Evolutionary conservation across 192 early-diverging fungal genomes (phyloP), one percentile per base, ranked within the genome.

Genomic region (Dissophora ornata): DNA sequence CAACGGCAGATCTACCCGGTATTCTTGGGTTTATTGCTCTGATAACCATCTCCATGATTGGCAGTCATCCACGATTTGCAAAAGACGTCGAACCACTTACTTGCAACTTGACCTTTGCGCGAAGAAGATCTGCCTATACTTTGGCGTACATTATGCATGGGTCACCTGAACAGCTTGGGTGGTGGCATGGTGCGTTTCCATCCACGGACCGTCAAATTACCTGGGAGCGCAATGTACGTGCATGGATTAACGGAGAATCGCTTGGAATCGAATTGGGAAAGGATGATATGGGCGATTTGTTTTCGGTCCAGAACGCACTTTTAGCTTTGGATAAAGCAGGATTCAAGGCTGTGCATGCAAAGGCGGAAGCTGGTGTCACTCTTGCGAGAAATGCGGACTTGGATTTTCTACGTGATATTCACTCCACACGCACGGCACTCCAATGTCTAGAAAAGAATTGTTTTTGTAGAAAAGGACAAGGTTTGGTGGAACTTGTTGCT

Each of bases 71-170:
- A 55, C 53, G 53, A 55, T 55, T 55, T 55, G 53, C 53, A 33
- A 55, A 36, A 38, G 53, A 55, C 53, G 53, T 55, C 53, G 32
- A 55, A 38, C 53, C 53, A 34, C 53, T 55, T 55, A 55, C 53
- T 34, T 55, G 53, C 32, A 55, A 55, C 30, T 16, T 55, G 32
- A 55, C 53, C 53, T 55, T 55, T 55, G 53, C 53, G 33, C 30
- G 53, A 55, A 55, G 53, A 55, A 55, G 53, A 38, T 55, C 53
- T 55, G 53, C 53, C 53, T 55, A 55, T 55, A 55, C 53, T 36
- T 36, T 55, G 53, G 53, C 53, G 16, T 55, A 55, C 53, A 36
- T 55, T 36, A 55, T 55, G 53, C 53, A 55, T 55, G 53, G 53
- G 30, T 55, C 53, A 36, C 53, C 53, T 38, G 53, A 55, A 55